These are phyloP conservation scores for Xerocomus potaroensis DNA, from an alignment of 768 basidiomycete genomes.

Conservation along the genomic window DNA sequence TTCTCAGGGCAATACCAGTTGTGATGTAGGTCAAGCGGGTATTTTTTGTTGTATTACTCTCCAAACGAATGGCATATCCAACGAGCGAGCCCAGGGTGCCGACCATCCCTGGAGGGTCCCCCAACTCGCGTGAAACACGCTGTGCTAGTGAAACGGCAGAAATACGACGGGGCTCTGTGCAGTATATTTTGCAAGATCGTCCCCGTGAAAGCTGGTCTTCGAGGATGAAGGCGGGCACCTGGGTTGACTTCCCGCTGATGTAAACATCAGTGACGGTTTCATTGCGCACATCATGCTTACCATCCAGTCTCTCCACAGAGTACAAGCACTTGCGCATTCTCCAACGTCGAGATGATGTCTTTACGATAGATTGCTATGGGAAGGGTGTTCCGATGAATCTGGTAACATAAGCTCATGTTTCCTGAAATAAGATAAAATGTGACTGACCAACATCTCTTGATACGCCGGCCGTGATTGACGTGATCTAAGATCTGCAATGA, in stretches of 20 bases:
- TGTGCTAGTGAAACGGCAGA: conserved; percentile 95
- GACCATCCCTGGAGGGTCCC: conserved; percentile 73
- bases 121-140: conserved; percentile 87
- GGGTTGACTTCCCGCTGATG: conserved; percentile 90
- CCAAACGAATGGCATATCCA: conserved; percentile 92
- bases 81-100: conserved; percentile 78
- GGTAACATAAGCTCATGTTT: conserved; percentile 30
- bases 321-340: conserved; percentile 78
- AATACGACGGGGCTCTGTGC: conserved; percentile 93
- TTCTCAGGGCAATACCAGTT: conserved; percentile 91
- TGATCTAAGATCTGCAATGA: conserved; percentile 55
- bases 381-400: conserved; percentile 66
- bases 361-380: conserved; percentile 85
- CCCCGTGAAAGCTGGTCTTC: conserved; percentile 84
- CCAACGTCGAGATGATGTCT: conserved; percentile 65
- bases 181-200: conserved; percentile 83
- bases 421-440: neutral
- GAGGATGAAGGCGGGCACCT: conserved; percentile 90
- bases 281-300: conserved; percentile 43
- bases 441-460: conserved; percentile 83
- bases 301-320: conserved; percentile 82
- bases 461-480: conserved; percentile 64
- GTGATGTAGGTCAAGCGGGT: conserved; percentile 85
- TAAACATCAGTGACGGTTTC: conserved; percentile 3
- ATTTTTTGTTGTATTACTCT: conserved; percentile 76